A percentile compares a stretch with the other conserved stretches of the same genome.
phyloP scores from a whole-genome alignment of 2,329 filamentous ascomycete species.

The Fusarium falciforme region DNA sequence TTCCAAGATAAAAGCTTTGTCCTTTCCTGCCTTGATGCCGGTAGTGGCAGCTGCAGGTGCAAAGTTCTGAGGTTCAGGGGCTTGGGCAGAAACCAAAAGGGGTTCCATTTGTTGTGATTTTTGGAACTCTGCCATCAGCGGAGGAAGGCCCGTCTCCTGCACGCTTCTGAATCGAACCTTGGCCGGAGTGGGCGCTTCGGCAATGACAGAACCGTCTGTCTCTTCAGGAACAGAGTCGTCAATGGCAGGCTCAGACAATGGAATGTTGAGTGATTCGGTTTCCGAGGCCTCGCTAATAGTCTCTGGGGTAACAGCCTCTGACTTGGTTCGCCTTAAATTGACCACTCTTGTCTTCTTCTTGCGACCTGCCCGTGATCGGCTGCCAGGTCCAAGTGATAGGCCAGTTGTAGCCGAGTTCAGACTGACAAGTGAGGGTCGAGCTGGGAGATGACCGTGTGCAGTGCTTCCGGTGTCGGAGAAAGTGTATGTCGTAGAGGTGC shows the following conservation, averaged over 20 bases:
- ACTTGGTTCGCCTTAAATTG: conserved; percentile 76
- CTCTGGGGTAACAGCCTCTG: conserved; percentile 63
- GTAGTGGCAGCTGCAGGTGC: conserved; percentile 31
- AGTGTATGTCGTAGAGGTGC: conserved; percentile 74
- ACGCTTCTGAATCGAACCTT: conserved; percentile 56
- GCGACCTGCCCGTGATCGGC: conserved; percentile 71
- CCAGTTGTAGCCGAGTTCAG: conserved; percentile 71
- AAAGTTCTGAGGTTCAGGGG: conserved; percentile 25
- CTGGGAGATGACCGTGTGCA: conserved; percentile 71
- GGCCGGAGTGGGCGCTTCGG: conserved; percentile 45
- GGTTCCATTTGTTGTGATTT: conserved; percentile 41
- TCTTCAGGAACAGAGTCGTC: conserved; percentile 70
- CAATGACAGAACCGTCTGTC: conserved; percentile 57
- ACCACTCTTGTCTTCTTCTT: conserved; percentile 89
- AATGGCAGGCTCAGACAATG: conserved; percentile 70
- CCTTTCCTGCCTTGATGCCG: conserved; percentile 41
- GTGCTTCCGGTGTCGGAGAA: conserved; percentile 78
- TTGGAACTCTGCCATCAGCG: conserved; percentile 41
- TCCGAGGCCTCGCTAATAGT: conserved; percentile 64
- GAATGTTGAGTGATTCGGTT: conserved; percentile 65
- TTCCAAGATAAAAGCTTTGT: conserved; percentile 46
- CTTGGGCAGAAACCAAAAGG: conserved; percentile 32
- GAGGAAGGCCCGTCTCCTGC: conserved; percentile 35
- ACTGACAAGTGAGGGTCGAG: conserved; percentile 74
- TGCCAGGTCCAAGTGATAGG: conserved; percentile 70